These are phyloP conservation scores for Aspergillus nidulans DNA, from an alignment of 495 filamentous ascomycete species.

Conservation along the genomic window DNA sequence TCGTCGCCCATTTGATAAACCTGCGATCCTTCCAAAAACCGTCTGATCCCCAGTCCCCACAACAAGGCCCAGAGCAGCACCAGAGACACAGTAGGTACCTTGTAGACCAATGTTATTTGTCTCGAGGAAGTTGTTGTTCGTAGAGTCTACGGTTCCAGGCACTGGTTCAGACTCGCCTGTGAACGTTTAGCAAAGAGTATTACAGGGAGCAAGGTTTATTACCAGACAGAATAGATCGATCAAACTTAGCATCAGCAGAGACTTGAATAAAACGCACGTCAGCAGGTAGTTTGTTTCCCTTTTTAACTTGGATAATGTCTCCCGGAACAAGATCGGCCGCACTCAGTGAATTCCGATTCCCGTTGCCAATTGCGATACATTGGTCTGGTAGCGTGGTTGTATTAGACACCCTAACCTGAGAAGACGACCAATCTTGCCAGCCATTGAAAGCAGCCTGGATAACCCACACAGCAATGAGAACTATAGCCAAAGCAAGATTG, in stretches of 20 bases:
- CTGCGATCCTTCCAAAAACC: conserved; percentile 62
- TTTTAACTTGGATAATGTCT: conserved; percentile 57
- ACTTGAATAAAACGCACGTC: conserved; percentile 63
- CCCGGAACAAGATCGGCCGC: conserved; percentile 60
- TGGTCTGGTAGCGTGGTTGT: conserved; percentile 64
- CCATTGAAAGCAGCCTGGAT: conserved; percentile 67
- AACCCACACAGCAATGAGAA: conserved; percentile 59
- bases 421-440: conserved; percentile 60
- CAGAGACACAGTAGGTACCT: conserved; percentile 61
- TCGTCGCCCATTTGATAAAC: conserved; percentile 55
- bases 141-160: conserved; percentile 50
- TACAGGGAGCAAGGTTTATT: conserved; percentile 16
- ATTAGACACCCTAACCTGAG: conserved; percentile 60
- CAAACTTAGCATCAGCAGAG: conserved; percentile 60
- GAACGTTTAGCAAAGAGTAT: too few species aligned
- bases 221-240: conserved; percentile 66
- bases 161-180: conserved; percentile 57
- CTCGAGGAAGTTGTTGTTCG: conserved; percentile 66
- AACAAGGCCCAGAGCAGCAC: conserved; percentile 54
- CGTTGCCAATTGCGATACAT: conserved; percentile 53
- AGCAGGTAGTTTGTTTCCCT: conserved; percentile 64
- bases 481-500: conserved; percentile 64
- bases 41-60: conserved; percentile 55
- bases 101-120: conserved; percentile 65
- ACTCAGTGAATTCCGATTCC: conserved; percentile 35